A percentile compares a stretch with the other conserved stretches of the same genome.
Conservation (phyloP, 345 rosid genomes). For the Melaleuca quinquenervia region DNA sequence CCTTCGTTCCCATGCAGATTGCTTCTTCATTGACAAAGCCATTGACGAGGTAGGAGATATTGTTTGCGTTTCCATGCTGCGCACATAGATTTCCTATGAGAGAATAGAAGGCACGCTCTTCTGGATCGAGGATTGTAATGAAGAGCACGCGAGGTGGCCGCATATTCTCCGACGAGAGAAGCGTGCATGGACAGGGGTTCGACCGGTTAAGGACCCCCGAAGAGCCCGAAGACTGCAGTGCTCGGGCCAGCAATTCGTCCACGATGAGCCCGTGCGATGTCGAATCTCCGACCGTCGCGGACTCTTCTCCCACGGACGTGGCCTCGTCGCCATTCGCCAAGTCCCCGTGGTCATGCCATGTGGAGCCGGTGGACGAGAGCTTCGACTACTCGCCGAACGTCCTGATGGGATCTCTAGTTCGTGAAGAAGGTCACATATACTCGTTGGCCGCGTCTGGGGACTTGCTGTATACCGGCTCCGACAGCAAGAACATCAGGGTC, state of each 20-base stretch:
- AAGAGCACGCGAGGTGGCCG: constrained; percentile 4
- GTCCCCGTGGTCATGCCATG: constrained; percentile 60
- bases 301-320: constrained; percentile 10
- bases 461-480: constrained; percentile 75
- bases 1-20: background rate
- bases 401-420: constrained; percentile 68
- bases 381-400: constrained; percentile 21
- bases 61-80: background rate
- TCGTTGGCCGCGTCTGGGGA: constrained; percentile 66
- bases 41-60: background rate
- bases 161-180: constrained; percentile 13
- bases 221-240: constrained; percentile 1
- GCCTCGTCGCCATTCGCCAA: constrained; percentile 30
- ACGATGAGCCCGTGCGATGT: background rate
- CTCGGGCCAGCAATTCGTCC: background rate
- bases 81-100: background rate
- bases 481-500: constrained; percentile 79
- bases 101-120: background rate
- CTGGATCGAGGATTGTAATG: background rate
- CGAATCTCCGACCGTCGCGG: constrained; percentile 2
- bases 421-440: constrained; percentile 88
- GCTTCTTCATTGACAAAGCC: background rate
- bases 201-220: constrained; percentile 17
- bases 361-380: background rate
- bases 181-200: constrained; percentile 18